Base-by-base conservation (phyloP, 2,329 filamentous ascomycete species). In the Penicillium sp. region DNA sequence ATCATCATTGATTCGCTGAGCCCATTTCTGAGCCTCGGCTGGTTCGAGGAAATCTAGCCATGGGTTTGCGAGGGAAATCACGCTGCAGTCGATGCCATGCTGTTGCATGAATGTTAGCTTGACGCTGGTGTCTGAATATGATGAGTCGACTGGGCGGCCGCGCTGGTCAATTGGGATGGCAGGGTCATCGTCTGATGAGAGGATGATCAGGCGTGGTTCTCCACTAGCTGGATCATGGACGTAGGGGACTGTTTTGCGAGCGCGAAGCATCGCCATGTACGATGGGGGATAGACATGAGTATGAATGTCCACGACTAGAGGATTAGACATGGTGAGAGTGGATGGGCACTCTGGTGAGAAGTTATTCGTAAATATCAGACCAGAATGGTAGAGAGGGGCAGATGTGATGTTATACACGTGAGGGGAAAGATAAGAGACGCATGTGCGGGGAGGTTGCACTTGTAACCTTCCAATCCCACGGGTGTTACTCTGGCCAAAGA, bases 41-140 rank as follows among this genome's bases (percentile, higher is more conserved):
- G 84, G 69, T 0, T 79, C 73, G 0, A 96, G 75, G 69, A 96
- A 97, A 74, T 97, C 92, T 2, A 97, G 82, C 92, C 92, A 97
- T 0, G 92, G 92, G 68, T 97, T 97, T 13, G 92, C 92, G 21
- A 96, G 85, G 0, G 90, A 94, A 59, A 97, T 86, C 47, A 96
- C 89, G 1, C 90, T 94, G 60, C 88, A 86, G 72, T 89, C 83
- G 70, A 97, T 96, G 49, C 78, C 78, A 75, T 97, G 92, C 14
- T 81, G 83, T 71, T 91, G 82, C 92, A 97, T 97, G 76, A 97
- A 96, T 46, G 85, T 81, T 13, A 96, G 81, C 69, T 96, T 97
- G 64, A 90, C 82, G 14, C 80, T 76, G 54, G 96, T 86, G 43
- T 91, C 90, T 58, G 87, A 90, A 79, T 93, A 97, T 66, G 92